Evolutionary conservation across 73 alveolate genomes (phyloP).

Genomic region (Breviolum minutum): DNA sequence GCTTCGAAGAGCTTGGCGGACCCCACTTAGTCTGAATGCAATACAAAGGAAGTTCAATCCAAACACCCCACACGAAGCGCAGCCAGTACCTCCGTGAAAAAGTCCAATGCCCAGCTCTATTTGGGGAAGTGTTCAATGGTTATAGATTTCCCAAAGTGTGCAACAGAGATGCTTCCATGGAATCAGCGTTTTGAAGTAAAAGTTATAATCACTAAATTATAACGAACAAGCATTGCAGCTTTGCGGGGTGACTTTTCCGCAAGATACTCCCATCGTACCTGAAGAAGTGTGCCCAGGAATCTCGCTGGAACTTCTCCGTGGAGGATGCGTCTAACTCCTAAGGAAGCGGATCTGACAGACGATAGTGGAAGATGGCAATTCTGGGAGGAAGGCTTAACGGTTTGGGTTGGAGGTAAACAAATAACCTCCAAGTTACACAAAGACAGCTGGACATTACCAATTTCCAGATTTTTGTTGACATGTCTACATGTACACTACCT

Average conservation of each 20-base stretch:
- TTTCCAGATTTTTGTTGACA: no score
- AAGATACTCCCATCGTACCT: not conserved
- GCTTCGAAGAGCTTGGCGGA: not conserved
- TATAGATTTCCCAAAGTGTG: not conserved
- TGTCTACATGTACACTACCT: no score
- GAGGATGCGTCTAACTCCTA: slow-evolving; percentile 82
- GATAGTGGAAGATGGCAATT: no score
- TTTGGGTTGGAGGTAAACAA: no score
- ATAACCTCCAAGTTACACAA: no score
- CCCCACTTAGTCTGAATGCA: slow-evolving; percentile 55
- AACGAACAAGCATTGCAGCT: no score
- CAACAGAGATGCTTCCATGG: not conserved
- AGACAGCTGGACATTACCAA: no score
- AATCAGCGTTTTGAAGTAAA: no score
- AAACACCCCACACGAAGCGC: slow-evolving; percentile 58
- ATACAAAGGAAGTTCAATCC: slow-evolving; percentile 70
- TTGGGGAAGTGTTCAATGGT: not conserved
- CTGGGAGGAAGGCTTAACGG: no score
- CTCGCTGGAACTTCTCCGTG: slow-evolving; percentile 77
- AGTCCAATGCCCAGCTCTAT: not conserved
- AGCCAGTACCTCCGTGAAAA: slow-evolving; percentile 41
- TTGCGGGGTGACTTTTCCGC: no score
- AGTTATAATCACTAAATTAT: no score
- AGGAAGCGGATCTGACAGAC: not conserved
- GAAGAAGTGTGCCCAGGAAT: slow-evolving; percentile 64